Conservation (phyloP, 1,139 yeast genomes). For the Debaryomyces fabryi region DNA sequence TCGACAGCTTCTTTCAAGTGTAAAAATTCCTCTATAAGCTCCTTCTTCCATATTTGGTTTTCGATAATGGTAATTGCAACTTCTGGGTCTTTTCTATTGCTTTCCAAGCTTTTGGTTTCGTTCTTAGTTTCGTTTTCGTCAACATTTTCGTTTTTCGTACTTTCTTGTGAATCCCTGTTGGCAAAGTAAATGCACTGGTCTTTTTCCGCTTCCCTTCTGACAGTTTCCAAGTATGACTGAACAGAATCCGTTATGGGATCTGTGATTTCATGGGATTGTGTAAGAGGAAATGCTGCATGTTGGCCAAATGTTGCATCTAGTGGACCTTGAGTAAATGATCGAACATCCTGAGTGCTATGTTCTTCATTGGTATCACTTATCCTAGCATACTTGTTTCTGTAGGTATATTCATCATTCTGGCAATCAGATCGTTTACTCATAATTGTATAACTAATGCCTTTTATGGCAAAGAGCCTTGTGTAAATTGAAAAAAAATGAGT, state of each 20-base stretch:
- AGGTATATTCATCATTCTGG: conserved; percentile 69
- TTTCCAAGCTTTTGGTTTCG: background rate
- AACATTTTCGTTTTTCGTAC: background rate
- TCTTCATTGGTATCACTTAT: background rate
- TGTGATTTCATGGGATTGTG: conserved; percentile 14
- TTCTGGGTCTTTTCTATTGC: conserved; percentile 5
- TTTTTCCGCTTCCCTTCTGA: conserved; percentile 34
- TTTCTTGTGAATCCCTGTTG: conserved; percentile 4
- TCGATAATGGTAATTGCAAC: conserved; percentile 10
- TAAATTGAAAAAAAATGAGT: background rate
- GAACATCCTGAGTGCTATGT: background rate
- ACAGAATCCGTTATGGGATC: conserved; percentile 22
- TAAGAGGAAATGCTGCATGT: conserved; percentile 26
- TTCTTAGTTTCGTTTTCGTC: background rate
- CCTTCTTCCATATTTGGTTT: conserved; percentile 8
- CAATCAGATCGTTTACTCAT: conserved; percentile 38
- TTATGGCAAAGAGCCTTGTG: background rate
- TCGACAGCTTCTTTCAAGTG: conserved; percentile 10
- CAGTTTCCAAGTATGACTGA: conserved; percentile 28
- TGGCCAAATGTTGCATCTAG: conserved; percentile 24
- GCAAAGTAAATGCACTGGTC: conserved; percentile 23
- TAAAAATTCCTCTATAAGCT: conserved; percentile 12
- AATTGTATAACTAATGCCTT: background rate
- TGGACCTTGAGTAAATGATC: conserved; percentile 11
- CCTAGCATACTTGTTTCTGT: conserved; percentile 26